These are phyloP conservation scores for Cadophora malorum DNA, from an alignment of 2,329 filamentous ascomycete genomes.

Conservation along the genomic window DNA sequence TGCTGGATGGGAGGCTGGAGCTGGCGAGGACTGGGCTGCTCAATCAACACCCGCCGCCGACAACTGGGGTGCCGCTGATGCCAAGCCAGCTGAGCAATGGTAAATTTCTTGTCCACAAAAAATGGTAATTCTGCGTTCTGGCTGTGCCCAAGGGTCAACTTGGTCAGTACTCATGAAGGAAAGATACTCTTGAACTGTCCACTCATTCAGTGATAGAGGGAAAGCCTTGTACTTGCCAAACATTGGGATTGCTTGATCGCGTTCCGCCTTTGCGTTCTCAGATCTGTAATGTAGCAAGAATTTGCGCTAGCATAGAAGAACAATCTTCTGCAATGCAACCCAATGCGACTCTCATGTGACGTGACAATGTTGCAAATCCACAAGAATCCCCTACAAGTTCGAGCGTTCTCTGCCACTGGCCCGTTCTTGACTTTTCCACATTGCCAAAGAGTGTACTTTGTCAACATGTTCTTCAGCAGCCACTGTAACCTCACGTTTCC, in stretches of 20 bases:
- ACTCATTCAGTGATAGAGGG: conserved; percentile 66
- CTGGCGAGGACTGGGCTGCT: conserved; percentile 58
- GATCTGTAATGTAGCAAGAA: conserved; percentile 19
- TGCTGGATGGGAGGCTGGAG: conserved; percentile 64
- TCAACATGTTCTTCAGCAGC: too few species aligned
- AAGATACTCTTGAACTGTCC: conserved; percentile 81
- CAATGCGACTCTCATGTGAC: too few species aligned
- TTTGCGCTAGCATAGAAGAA: conserved; percentile 20
- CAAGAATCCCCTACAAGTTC: too few species aligned
- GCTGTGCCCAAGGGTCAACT: conserved; percentile 54
- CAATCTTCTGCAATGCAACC: conserved; percentile 20
- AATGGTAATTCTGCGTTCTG: conserved; percentile 43
- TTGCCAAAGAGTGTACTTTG: too few species aligned
- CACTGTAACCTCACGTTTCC: too few species aligned
- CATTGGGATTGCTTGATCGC: conserved; percentile 84
- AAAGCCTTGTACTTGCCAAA: conserved; percentile 94
- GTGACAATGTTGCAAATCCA: too few species aligned
- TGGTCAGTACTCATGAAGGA: conserved; percentile 94
- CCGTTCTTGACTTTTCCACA: too few species aligned
- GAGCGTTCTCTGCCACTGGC: too few species aligned
- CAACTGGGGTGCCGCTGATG: conserved; percentile 54
- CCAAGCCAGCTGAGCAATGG: conserved; percentile 52
- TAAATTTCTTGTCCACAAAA: conserved; percentile 36
- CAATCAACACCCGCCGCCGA: conserved; percentile 49
- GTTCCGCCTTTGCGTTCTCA: conserved; percentile 36